These are phyloP conservation scores for Boeremia exigua DNA, from an alignment of 2,329 filamentous ascomycete genomes.

Conservation along the genomic window DNA sequence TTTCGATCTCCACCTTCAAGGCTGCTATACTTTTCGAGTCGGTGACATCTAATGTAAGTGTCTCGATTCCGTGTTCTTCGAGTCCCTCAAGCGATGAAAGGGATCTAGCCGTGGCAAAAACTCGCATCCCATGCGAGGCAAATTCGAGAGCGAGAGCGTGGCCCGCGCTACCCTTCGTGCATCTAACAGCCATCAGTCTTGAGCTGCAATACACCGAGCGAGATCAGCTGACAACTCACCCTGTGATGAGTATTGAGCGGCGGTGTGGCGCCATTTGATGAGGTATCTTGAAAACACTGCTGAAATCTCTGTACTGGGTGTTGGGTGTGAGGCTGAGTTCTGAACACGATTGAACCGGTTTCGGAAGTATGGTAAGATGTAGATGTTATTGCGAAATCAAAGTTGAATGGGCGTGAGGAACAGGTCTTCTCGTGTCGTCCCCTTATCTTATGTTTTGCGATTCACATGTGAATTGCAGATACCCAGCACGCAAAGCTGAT, in stretches of 20 bases:
- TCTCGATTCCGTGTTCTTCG: background rate
- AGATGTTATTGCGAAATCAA: no score
- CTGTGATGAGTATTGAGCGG: background rate
- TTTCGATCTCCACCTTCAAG: background rate
- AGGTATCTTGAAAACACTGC: no score
- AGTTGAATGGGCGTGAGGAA: no score
- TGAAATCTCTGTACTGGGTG: no score
- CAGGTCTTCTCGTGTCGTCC: no score
- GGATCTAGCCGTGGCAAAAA: conserved; percentile 24
- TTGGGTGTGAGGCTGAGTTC: no score
- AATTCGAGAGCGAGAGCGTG: conserved; percentile 49
- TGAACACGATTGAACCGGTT: no score
- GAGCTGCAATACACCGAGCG: background rate
- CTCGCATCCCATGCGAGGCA: conserved; percentile 42
- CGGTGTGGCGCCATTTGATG: background rate
- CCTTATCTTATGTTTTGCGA: no score
- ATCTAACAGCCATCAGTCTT: background rate
- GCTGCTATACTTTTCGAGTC: background rate
- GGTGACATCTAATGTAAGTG: background rate
- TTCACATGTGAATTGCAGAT: no score
- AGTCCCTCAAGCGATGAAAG: background rate
- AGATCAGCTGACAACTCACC: background rate
- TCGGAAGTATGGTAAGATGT: no score
- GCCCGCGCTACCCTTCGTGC: background rate
- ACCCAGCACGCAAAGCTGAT: no score